These are phyloP conservation scores for Styphnolobium japonicum DNA, from an alignment of 306 rosid genomes.

Conservation along the genomic window DNA sequence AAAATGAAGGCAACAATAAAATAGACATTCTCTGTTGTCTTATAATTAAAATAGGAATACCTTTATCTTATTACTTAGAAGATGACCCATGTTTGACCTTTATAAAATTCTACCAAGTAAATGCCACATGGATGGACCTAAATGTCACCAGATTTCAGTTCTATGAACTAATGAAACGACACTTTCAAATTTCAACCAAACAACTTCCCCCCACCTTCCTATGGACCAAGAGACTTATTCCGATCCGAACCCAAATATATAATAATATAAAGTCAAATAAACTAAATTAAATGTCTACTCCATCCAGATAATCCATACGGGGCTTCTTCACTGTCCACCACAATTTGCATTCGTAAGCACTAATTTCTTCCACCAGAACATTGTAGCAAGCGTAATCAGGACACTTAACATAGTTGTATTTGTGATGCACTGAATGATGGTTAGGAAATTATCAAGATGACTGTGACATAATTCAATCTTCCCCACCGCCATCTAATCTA, in stretches of 20 bases:
- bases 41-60: background rate
- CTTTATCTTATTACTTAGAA: too few relatives aligned
- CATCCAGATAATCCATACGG: too few relatives aligned
- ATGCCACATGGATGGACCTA: too few relatives aligned
- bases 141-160: too few relatives aligned
- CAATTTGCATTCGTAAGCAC: background rate
- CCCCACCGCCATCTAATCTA: background rate
- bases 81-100: background rate
- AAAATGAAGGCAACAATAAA: background rate
- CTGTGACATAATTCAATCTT: background rate
- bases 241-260: too few relatives aligned
- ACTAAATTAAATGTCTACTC: too few relatives aligned
- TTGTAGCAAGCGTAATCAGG: background rate
- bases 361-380: background rate
- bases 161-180: too few relatives aligned
- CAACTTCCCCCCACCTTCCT: too few relatives aligned
- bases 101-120: background rate
- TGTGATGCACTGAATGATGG: background rate
- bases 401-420: background rate
- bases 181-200: too few relatives aligned
- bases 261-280: too few relatives aligned
- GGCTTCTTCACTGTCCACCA: background rate
- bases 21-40: background rate
- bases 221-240: too few relatives aligned
- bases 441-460: background rate